These are phyloP conservation scores for Fusarium albosuccineum DNA, from an alignment of 2,329 filamentous ascomycete genomes.

Conservation along the genomic window DNA sequence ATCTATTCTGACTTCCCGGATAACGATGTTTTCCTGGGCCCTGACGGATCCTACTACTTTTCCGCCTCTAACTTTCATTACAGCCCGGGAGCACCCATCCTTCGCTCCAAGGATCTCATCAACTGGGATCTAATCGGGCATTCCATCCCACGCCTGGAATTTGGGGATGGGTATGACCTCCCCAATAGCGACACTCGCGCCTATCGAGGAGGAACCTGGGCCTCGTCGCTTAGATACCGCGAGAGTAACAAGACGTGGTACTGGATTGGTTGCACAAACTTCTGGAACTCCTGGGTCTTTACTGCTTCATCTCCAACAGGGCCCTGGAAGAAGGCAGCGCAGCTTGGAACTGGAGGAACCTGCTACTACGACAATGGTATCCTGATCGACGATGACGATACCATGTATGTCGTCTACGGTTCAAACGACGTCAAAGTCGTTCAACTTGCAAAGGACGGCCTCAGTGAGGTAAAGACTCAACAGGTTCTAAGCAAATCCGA, in stretches of 20 bases:
- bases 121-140: constrained; percentile 64
- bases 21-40: constrained; percentile 65
- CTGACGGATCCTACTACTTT: constrained; percentile 65
- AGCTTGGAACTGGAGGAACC: constrained; percentile 45
- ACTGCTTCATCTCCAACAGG: constrained; percentile 58
- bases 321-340: constrained; percentile 57
- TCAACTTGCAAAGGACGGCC: constrained; percentile 62
- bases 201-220: constrained; percentile 69
- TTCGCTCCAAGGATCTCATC: constrained; percentile 67
- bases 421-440: constrained; percentile 63
- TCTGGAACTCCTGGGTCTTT: constrained; percentile 65
- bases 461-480: constrained; percentile 59
- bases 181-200: constrained; percentile 49
- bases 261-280: constrained; percentile 69
- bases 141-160: constrained; percentile 60
- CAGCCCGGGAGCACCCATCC: constrained; percentile 67
- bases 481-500: constrained; percentile 55
- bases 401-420: constrained; percentile 70
- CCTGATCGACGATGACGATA: constrained; percentile 70
- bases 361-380: constrained; percentile 72
- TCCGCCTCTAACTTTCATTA: constrained; percentile 69
- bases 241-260: constrained; percentile 63
- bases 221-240: constrained; percentile 66
- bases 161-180: constrained; percentile 63
- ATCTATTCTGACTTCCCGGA: constrained; percentile 69